Conservation (phyloP, 2,329 filamentous ascomycete genomes). For the Fusarium sp. region DNA sequence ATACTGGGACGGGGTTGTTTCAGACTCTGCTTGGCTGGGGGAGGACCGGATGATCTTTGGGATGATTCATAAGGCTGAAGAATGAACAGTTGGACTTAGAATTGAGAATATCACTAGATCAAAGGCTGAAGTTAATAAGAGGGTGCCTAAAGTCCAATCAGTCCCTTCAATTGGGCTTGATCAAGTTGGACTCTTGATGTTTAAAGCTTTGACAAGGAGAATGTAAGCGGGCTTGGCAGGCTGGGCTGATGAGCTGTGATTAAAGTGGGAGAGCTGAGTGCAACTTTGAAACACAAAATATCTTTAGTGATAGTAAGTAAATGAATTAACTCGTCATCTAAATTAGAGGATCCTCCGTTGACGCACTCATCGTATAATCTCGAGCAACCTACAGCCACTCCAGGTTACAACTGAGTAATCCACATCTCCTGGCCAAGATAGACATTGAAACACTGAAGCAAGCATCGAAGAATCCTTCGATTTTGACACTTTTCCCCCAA, state of each 20-base stretch:
- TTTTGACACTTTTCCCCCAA: slow-evolving; percentile 17
- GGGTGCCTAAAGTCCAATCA: background rate
- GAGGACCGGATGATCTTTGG: background rate
- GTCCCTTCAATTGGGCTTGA: background rate
- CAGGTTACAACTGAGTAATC: background rate
- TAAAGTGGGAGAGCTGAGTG: slow-evolving; percentile 12
- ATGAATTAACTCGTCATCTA: background rate
- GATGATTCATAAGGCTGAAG: background rate
- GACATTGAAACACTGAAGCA: slow-evolving; percentile 4
- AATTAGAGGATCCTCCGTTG: background rate
- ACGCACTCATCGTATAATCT: background rate
- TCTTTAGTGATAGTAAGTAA: background rate
- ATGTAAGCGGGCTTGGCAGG: slow-evolving; percentile 7
- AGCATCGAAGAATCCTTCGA: slow-evolving; percentile 8
- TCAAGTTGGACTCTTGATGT: background rate
- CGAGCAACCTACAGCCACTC: background rate
- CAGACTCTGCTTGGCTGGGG: background rate
- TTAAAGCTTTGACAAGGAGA: background rate
- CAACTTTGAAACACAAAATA: slow-evolving; percentile 8
- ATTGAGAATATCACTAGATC: background rate
- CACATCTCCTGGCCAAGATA: background rate
- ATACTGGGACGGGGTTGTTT: slow-evolving; percentile 14
- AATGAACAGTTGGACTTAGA: rapidly evolving
- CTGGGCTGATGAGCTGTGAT: background rate
- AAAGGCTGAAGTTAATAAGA: background rate